Conservation (phyloP, 2,329 filamentous ascomycete species). For the Xylariomycetidae sp. region DNA sequence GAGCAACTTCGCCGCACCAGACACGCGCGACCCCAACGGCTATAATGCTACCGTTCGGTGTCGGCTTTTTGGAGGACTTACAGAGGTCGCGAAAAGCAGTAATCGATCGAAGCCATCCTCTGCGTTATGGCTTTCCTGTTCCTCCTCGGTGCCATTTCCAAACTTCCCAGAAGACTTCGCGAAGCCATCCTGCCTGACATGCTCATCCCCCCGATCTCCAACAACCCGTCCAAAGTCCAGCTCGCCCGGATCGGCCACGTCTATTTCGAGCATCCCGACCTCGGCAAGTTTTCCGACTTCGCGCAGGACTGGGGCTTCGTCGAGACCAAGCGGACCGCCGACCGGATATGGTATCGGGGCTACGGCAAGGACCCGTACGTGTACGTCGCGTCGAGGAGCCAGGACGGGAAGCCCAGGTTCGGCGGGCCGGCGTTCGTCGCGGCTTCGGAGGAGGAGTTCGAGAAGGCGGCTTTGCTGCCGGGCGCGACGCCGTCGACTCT, state of each 20-base stretch:
- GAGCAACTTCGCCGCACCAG: slow-evolving; percentile 13
- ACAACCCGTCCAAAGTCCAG: slow-evolving; percentile 17
- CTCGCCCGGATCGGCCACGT: slow-evolving; percentile 15
- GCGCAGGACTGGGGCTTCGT: slow-evolving; percentile 24
- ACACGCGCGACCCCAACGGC: too few relatives aligned
- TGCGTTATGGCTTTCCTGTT: slow-evolving; percentile 6
- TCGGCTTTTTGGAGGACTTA: too few relatives aligned
- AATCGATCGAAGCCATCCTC: not conserved
- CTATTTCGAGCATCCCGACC: slow-evolving; percentile 22
- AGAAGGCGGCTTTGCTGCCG: slow-evolving; percentile 32
- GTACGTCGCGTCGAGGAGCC: slow-evolving; percentile 35
- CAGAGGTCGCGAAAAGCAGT: too few relatives aligned
- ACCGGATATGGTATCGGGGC: slow-evolving; percentile 42
- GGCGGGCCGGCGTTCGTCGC: slow-evolving; percentile 25
- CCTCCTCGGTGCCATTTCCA: slow-evolving; percentile 4
- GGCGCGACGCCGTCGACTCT: slow-evolving; percentile 31
- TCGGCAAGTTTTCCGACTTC: slow-evolving; percentile 20
- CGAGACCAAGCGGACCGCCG: slow-evolving; percentile 12
- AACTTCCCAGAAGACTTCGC: slow-evolving; percentile 6
- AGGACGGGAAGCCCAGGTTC: slow-evolving; percentile 16
- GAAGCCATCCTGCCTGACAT: slow-evolving; percentile 13
- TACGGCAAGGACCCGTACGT: slow-evolving; percentile 47
- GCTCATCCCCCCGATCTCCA: slow-evolving; percentile 14
- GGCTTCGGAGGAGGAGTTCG: slow-evolving; percentile 33
- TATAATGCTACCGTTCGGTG: not conserved